These are phyloP conservation scores for Daldinia decipiens DNA, from an alignment of 495 filamentous ascomycete genomes.

Conservation along the genomic window DNA sequence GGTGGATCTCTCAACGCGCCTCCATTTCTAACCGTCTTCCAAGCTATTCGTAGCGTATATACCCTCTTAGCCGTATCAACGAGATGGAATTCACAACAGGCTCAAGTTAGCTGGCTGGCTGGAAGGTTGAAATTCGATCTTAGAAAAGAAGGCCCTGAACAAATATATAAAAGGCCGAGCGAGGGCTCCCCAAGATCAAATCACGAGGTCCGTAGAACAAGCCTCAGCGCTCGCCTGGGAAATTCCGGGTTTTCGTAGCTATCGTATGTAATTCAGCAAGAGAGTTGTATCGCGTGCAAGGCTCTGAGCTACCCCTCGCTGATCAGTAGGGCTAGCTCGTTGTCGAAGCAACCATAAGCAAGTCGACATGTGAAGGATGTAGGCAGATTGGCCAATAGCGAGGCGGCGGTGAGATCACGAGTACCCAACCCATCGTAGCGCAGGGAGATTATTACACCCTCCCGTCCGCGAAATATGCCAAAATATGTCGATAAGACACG, in stretches of 20 bases:
- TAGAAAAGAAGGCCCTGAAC: neutral
- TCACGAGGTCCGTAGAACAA: conserved; percentile 1
- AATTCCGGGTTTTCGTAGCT: conserved; percentile 20
- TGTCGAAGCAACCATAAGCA: conserved; percentile 41
- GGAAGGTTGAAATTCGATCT: conserved; percentile 13
- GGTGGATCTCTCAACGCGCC: conserved; percentile 17
- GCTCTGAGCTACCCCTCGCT: conserved; percentile 38
- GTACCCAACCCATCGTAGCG: conserved; percentile 24
- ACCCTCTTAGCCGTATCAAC: conserved; percentile 6
- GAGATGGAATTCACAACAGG: conserved; percentile 7
- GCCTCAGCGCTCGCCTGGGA: conserved; percentile 3
- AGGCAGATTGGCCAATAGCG: conserved; percentile 31
- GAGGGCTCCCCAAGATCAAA: neutral
- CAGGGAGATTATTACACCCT: conserved; percentile 38
- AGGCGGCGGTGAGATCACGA: conserved; percentile 29
- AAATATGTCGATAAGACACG: conserved; percentile 17
- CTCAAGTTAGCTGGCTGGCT: neutral
- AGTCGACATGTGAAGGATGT: conserved; percentile 32
- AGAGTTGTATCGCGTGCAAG: conserved; percentile 34
- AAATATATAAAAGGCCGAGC: no score
- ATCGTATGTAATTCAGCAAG: conserved; percentile 18
- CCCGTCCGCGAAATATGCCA: conserved; percentile 2
- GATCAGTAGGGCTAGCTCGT: conserved; percentile 38
- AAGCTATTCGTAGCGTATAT: conserved; percentile 4
- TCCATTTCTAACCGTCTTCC: conserved; percentile 25